A percentile compares a stretch with the other conserved stretches of the same genome.
Conservation (phyloP, 192 early-diverging fungal species). For the Linnemannia elongata region DNA sequence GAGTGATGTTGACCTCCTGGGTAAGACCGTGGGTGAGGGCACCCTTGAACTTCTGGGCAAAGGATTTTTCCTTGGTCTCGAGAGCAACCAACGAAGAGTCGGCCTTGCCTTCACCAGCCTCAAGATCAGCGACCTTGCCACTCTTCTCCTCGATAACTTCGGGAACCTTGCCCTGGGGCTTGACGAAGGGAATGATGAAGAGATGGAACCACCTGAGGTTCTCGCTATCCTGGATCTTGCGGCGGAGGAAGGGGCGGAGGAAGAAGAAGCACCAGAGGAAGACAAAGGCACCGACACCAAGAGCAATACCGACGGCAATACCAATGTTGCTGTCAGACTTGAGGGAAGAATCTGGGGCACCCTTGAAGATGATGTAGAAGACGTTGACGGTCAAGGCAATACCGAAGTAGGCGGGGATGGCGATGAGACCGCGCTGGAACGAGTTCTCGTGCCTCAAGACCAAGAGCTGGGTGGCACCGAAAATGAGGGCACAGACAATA, state of each 20-base stretch:
- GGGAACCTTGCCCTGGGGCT: conserved; percentile 60
- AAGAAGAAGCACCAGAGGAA: conserved; percentile 73
- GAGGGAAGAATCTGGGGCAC: conserved; percentile 64
- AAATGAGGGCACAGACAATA: conserved; percentile 74
- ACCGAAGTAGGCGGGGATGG: conserved; percentile 80
- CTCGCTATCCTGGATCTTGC: conserved; percentile 73
- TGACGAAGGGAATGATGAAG: conserved; percentile 69
- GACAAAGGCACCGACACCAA: conserved; percentile 71
- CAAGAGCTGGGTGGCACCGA: conserved; percentile 72
- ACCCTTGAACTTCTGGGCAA: conserved; percentile 11
- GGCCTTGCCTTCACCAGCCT: conserved; percentile 17
- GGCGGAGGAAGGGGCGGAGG: conserved; percentile 75
- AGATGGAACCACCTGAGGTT: conserved; percentile 80
- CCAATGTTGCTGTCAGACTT: conserved; percentile 58
- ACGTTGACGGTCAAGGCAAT: conserved; percentile 72
- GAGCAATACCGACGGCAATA: conserved; percentile 70
- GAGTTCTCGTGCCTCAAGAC: conserved; percentile 74
- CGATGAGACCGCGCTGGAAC: conserved; percentile 73
- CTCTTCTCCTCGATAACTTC: conserved; percentile 29
- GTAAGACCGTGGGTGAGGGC: conserved; percentile 22
- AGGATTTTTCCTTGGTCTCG: conserved; percentile 9
- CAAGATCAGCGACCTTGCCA: conserved; percentile 14
- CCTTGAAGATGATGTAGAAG: conserved; percentile 83
- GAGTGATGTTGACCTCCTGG: conserved; percentile 36
- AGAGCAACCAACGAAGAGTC: conserved; percentile 17